Evolutionary conservation across 2,329 filamentous ascomycete genomes (phyloP).

Genomic region (Botrytis squamosa): DNA sequence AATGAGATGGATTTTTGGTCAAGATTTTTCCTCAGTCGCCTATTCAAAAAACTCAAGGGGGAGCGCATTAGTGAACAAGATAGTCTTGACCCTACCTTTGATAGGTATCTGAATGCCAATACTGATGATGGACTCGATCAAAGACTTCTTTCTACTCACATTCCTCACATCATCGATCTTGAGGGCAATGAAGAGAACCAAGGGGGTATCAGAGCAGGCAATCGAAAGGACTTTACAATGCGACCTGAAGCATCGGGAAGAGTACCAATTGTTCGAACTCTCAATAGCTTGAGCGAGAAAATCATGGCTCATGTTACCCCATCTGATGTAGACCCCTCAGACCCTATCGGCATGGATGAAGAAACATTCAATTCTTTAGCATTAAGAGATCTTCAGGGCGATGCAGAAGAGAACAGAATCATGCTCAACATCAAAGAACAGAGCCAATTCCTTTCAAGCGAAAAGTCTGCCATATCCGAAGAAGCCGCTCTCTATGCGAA

Average conservation of each 20-base stretch:
- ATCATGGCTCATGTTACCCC: constrained; percentile 86
- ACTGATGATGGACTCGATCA: constrained; percentile 56
- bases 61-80: constrained; percentile 81
- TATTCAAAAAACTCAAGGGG: constrained; percentile 89
- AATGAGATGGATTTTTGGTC: constrained; percentile 86
- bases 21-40: constrained; percentile 84
- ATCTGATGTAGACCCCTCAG: constrained; percentile 67
- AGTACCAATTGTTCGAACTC: constrained; percentile 81
- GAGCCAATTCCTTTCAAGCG: constrained; percentile 72
- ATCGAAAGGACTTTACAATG: constrained; percentile 89
- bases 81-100: constrained; percentile 73
- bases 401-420: constrained; percentile 72
- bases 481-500: constrained; percentile 56
- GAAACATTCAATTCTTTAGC: constrained; percentile 71
- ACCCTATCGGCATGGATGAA: constrained; percentile 67
- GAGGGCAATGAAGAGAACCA: constrained; percentile 95
- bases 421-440: constrained; percentile 87
- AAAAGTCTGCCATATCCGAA: constrained; percentile 43
- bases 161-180: constrained; percentile 88
- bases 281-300: constrained; percentile 91
- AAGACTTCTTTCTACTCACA: constrained; percentile 59
- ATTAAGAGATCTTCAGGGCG: constrained; percentile 75
- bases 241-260: constrained; percentile 70
- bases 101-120: constrained; percentile 77
- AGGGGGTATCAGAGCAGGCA: constrained; percentile 77